Conservation (phyloP, 2,329 filamentous ascomycete genomes). For the Penicillium sp. region DNA sequence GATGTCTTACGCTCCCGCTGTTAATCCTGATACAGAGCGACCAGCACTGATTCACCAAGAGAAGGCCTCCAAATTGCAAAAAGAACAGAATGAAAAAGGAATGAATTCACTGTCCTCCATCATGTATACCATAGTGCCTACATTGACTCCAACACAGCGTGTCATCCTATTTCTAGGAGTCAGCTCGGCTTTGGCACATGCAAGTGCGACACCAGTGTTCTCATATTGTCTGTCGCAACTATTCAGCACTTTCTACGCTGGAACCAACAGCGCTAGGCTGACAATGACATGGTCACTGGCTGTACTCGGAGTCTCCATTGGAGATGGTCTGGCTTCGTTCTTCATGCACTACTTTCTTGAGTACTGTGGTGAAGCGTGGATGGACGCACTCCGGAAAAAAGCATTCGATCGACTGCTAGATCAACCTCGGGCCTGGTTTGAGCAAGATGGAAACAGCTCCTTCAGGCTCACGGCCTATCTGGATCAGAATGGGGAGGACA, state of each 20-base stretch:
- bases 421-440: conserved; percentile 81
- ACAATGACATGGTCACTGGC: conserved; percentile 70
- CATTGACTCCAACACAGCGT: conserved; percentile 57
- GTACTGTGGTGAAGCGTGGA: conserved; percentile 72
- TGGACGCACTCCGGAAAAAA: conserved; percentile 69
- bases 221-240: conserved; percentile 75
- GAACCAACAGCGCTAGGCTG: conserved; percentile 51
- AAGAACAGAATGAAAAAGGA: conserved; percentile 7
- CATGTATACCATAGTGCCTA: conserved; percentile 71
- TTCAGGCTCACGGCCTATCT: conserved; percentile 70
- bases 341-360: conserved; percentile 73
- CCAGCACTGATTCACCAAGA: background rate
- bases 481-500: conserved; percentile 83
- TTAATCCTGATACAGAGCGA: background rate
- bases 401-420: conserved; percentile 71
- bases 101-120: conserved; percentile 55
- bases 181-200: conserved; percentile 64
- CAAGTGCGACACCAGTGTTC: conserved; percentile 72
- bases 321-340: conserved; percentile 69
- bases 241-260: conserved; percentile 68
- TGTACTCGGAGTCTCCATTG: conserved; percentile 68
- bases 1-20: background rate
- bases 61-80: conserved; percentile 4
- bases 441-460: conserved; percentile 66
- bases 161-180: conserved; percentile 63